Evolutionary conservation across 345 rosid genomes (phyloP).

Genomic region (Boechera stricta): DNA sequence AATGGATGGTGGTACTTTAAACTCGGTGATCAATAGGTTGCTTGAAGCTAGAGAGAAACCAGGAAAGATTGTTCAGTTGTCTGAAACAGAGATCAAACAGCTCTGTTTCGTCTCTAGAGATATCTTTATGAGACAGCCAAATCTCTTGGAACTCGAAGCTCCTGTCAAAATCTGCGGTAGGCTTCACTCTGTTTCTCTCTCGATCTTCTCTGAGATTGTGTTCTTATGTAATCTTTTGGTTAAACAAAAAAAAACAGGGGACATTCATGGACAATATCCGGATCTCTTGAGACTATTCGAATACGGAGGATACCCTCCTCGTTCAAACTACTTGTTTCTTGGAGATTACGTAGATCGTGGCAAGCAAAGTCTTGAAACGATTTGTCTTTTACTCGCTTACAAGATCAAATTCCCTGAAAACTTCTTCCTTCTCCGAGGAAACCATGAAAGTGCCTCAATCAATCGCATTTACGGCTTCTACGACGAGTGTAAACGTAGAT

Average conservation of each 20-base stretch:
- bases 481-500: slow-evolving; percentile 85
- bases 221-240: slow-evolving; percentile 29
- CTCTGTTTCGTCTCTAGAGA: slow-evolving; percentile 67
- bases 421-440: slow-evolving; percentile 85
- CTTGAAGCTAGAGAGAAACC: slow-evolving; percentile 71
- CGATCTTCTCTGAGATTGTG: slow-evolving; percentile 15
- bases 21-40: slow-evolving; percentile 66
- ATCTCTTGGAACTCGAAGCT: slow-evolving; percentile 77
- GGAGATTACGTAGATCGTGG: slow-evolving; percentile 95
- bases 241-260: slow-evolving; percentile 53
- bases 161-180: slow-evolving; percentile 88
- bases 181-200: slow-evolving; percentile 4
- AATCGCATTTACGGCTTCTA: slow-evolving; percentile 90
- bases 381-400: slow-evolving; percentile 85
- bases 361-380: slow-evolving; percentile 89
- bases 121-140: slow-evolving; percentile 77
- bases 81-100: slow-evolving; percentile 75
- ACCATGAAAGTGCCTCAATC: slow-evolving; percentile 88
- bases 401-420: slow-evolving; percentile 83
- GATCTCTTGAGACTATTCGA: slow-evolving; percentile 93
- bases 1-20: slow-evolving; percentile 63
- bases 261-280: slow-evolving; percentile 90
- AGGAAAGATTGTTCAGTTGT: slow-evolving; percentile 72
- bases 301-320: slow-evolving; percentile 80
- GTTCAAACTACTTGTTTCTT: slow-evolving; percentile 81